phyloP scores from a whole-genome alignment of 2,329 filamentous ascomycete species.

The Aspergillus neotritici region DNA sequence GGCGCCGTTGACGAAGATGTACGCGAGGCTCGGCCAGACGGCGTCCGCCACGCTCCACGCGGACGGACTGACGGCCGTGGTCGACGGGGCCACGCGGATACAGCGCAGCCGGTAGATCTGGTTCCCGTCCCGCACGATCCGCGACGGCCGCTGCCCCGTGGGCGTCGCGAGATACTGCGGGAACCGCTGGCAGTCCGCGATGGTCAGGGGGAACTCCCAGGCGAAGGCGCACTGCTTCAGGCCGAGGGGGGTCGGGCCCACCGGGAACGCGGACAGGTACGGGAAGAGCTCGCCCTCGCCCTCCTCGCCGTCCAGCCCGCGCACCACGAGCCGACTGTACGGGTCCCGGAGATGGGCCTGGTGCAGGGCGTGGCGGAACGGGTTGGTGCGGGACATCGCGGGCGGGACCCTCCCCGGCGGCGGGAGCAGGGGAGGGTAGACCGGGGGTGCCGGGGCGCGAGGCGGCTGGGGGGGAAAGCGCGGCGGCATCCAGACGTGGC shows the following conservation, averaged over 20 bases:
- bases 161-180: slow-evolving; percentile 14
- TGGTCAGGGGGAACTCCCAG: slow-evolving; percentile 34
- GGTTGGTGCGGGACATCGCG: slow-evolving; percentile 40
- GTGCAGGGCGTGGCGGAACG: slow-evolving; percentile 49
- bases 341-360: slow-evolving; percentile 55
- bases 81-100: slow-evolving; percentile 41
- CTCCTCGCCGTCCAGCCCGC: slow-evolving; percentile 12
- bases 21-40: slow-evolving; percentile 65
- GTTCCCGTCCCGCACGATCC: slow-evolving; percentile 47
- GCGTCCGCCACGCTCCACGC: slow-evolving; percentile 62
- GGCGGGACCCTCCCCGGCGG: slow-evolving; percentile 25
- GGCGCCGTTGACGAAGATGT: slow-evolving; percentile 60
- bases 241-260: slow-evolving; percentile 28
- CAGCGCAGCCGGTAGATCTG: slow-evolving; percentile 65
- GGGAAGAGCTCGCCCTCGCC: slow-evolving; percentile 30
- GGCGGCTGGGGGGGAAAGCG: background rate
- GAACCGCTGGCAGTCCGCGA: slow-evolving; percentile 28
- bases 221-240: slow-evolving; percentile 19
- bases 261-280: slow-evolving; percentile 29
- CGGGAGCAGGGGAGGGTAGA: slow-evolving; percentile 31
- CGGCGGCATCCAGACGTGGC: background rate
- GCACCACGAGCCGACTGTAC: slow-evolving; percentile 31
- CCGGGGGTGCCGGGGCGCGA: background rate
- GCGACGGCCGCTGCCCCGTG: slow-evolving; percentile 22
- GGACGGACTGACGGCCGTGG: slow-evolving; percentile 36